Base-by-base conservation (phyloP, 2,329 filamentous ascomycete species). In the Leptographium wingfieldii region DNA sequence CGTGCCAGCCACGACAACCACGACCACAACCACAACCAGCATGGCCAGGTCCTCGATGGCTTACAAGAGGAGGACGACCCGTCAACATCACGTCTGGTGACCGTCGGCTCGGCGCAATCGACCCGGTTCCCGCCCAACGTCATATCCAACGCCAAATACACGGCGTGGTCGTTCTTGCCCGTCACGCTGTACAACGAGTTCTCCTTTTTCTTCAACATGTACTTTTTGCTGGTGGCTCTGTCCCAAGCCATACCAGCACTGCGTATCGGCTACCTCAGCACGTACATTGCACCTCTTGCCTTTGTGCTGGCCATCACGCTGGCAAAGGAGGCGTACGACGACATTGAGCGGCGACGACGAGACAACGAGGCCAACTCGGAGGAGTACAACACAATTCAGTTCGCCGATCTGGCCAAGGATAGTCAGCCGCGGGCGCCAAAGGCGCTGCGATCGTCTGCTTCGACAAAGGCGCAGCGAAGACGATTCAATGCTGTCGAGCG, bases 181-280 rank as follows among this genome's bases (percentile, higher is more conserved):
- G 80, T 92, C 58, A 99, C 94, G 0, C 78, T 99, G 27, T 99
- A 96, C 74, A 97, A 97, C 74, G 94, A 99, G 70, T 99, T 99
- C 71, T 96, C 92, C 62, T 99, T 97, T 77, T 99, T 99, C 75
- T 96, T 99, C 80, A 99, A 99, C 80, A 90, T 97, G 78, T 99
- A 99, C 72, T 99, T 99, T 72, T 78, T 99, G 60, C 84, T 97
- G 31, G 94, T 99, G 56, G 95, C 94, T 7, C 74, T 97, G 56
- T 97, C 92, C 46, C 94, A 99, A 73, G 86, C 90, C 52, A 92
- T 99, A 68, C 92, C 91, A 4, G 82, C 88, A 27, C 75, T 99
- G 59, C 84, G 91, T 59, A 96, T 99, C 65, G 94, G 94, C 60
- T 97, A 96, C 71, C 81, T 99, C 63, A 89, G 89, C 35, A 97